Base-by-base conservation (phyloP, 2,329 filamentous ascomycete genomes). In the Penicillium sp. region DNA sequence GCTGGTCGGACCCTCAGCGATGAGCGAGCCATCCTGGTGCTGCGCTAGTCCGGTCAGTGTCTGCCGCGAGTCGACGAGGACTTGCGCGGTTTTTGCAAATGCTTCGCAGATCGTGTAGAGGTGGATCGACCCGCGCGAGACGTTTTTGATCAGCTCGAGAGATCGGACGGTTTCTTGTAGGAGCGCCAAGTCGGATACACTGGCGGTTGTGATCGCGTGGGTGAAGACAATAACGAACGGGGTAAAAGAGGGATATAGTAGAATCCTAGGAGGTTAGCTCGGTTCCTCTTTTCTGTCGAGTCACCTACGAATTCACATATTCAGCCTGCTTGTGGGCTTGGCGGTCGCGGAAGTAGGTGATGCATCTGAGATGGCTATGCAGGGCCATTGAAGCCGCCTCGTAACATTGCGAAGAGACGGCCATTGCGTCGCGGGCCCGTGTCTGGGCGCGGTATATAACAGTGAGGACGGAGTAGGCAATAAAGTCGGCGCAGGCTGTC, bases 181-280 rank as follows among this genome's bases (percentile, higher is more conserved):
- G 0, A 72, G 64, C 31, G 60, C 31, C 8, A 72, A 50, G 48
- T 71, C 69, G 15, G 64, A 38, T 8, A 58, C 47, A 49, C 55
- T 69, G 3, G 70, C 62, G 5, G 69, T 71, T 7, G 70, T 67
- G 31, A 73, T 70, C 1, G 71, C 71, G 55, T 73, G 71, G 5
- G 69, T 70, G 56, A 73, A 73, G 29, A 73, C 67, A 44, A 73
- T 69, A 15, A 72, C 62, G 19, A 72, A 70, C 0, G 71, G 71
- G 3, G 71, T 68, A 30, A 71, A 73, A 2, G 71, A 72, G 0
- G 69, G 66, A 35, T 73, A 73, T 0, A 73, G 51, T 7, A 73
- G 46, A 17, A 70, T 70, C 60, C 68, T 69, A 41, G 1, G 11
- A 35, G 11, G 17, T 55, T 57, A 63, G 17, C 19, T 21, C 17